phyloP scores from a whole-genome alignment of 2,329 filamentous ascomycete species.

The Hypoxylon sp. region DNA sequence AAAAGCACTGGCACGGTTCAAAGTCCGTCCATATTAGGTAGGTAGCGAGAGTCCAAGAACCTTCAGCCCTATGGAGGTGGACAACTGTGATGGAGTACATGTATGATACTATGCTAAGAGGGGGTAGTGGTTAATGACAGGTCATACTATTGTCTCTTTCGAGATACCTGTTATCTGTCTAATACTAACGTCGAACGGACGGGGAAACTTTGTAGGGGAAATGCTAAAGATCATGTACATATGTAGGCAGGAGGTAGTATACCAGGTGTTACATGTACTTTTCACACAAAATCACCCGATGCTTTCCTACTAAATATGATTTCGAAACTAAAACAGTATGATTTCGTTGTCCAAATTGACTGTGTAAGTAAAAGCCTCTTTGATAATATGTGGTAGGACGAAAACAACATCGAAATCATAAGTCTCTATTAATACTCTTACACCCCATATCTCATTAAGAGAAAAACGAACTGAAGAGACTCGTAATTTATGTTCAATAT shows the following conservation, averaged over 20 bases:
- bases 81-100: background rate
- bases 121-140: slow-evolving; percentile 9
- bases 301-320: background rate
- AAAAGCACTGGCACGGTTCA: slow-evolving; percentile 9
- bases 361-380: background rate
- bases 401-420: background rate
- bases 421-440: background rate
- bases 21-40: too few relatives aligned
- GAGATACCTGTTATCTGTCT: background rate
- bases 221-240: background rate
- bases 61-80: slow-evolving; percentile 15
- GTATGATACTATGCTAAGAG: background rate
- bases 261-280: background rate
- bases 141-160: slow-evolving; percentile 10
- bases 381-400: background rate
- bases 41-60: background rate
- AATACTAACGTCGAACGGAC: background rate
- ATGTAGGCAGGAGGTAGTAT: background rate
- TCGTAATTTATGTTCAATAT: background rate
- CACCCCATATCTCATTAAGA: background rate
- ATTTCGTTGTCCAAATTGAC: background rate
- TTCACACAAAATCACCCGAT: slow-evolving; percentile 2
- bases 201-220: background rate
- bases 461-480: background rate
- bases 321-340: background rate